Base-by-base conservation (phyloP, 108 stramenopile species). In the Mediolabrus comicus region DNA sequence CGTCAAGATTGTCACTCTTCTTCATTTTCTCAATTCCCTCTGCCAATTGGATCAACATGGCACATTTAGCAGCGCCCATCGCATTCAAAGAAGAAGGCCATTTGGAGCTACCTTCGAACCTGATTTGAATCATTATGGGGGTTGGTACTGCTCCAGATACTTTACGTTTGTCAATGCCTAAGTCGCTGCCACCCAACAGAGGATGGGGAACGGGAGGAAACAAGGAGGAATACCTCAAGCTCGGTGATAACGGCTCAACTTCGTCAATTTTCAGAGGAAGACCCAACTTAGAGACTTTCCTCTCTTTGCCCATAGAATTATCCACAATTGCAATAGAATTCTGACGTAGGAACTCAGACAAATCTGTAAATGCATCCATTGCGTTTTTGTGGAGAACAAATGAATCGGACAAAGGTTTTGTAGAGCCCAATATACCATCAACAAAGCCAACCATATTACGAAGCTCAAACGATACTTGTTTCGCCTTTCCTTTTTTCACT, bases 51-150 rank as follows among this genome's bases (percentile, higher is more conserved):
- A 91, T 61, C 14, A 95, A 69, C 89, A 95, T 92, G 53, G 94
- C 94, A 39, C 89, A 90, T 64, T 95, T 95, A 2, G 94, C 94
- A 24, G 94, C 94, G 30, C 86, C 88, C 70, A 95, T 95, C 6
- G 94, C 91, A 64, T 75, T 81, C 61, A 95, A 51, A 46, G 90
- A 89, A 1, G 84, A 77, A 0, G 94, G 94, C 94, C 94, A 95
- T 63, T 89, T 95, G 8, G 86, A 88, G 10, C 84, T 90, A 9
- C 81, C 58, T 39, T 84, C 86, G 61, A 95, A 90, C 30, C 89
- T 57, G 36, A 95, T 84, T 58, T 92, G 94, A 38, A 95, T 72
- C 13, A 81, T 68, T 58, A 95, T 84, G 13, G 94, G 91, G 33
- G 79, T 56, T 35, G 51, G 33, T 31, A 85, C 61, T 8, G 74